Evolutionary conservation across 352 stramenopile genomes (phyloP), one percentile per base, ranked within the genome.

Genomic region (Globisporangium parvum): DNA sequence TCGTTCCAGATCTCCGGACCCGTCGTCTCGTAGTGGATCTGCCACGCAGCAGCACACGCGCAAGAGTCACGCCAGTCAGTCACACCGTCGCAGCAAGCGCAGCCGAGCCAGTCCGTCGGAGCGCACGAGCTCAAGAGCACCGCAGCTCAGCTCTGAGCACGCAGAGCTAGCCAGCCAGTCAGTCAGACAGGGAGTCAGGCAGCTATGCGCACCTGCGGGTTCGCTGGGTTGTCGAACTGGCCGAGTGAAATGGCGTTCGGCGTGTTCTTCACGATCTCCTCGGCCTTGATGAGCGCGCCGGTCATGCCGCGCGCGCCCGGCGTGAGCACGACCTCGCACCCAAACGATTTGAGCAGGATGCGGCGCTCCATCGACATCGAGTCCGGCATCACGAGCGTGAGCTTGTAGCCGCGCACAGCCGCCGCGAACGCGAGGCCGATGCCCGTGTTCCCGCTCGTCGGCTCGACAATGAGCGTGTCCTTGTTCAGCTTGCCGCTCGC

Each of bases 211-310:
- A 60, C 54, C 54, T 98, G 93, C 21, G 93, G 92, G 77, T 98
- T 98, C 44, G 96, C 94, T 18, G 88, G 87, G 78, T 98, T 98
- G 67, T 98, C 97, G 67, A 98, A 98, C 73, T 98, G 95, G 42
- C 90, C 82, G 15, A 98, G 80, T 23, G 96, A 79, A 53, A 93
- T 62, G 42, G 82, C 69, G 59, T 88, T 88, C n/a, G 80, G 70
- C 42, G 82, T 85, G 55, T 88, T 88, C 37, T 70, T 69, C 15
- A 91, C 71, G 21, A 94, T 76, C 46, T 93, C 79, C 14, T 89
- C 80, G 37, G 80, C 82, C 66, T 91, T 91, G 23, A 85, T 77
- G 42, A 90, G 57, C 0, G 80, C 80, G n/a, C 82, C 82, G 0
- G 75, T 89, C 80, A 92, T 92, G 31, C 82, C 85, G n/a, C n/a